A percentile compares a stretch with the other conserved stretches of the same genome.
These are phyloP conservation scores for Inga oerstediana DNA, from an alignment of 306 rosid genomes.

Conservation along the genomic window DNA sequence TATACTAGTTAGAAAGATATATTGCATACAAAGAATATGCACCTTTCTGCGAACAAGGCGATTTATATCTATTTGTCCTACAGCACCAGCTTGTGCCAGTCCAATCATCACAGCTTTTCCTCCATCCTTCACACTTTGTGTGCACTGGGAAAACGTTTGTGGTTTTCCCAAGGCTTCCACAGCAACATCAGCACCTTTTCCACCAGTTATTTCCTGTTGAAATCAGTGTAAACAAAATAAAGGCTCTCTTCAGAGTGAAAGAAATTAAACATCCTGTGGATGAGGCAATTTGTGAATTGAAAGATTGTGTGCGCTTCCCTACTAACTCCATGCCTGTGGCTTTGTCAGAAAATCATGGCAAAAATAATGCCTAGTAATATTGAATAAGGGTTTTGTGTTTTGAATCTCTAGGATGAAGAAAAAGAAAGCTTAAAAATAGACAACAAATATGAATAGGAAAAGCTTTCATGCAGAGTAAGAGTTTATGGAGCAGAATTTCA, in stretches of 20 bases:
- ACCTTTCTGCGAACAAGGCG: conserved; percentile 96
- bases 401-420: background rate
- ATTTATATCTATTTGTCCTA: conserved; percentile 90
- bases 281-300: conserved; percentile 1
- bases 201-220: conserved; percentile 89
- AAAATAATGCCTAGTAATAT: background rate
- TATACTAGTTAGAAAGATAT: background rate
- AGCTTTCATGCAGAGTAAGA: background rate
- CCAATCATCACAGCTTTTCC: conserved; percentile 98
- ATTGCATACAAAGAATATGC: conserved; percentile 1
- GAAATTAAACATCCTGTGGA: conserved; percentile 13
- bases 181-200: conserved; percentile 90
- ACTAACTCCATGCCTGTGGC: background rate
- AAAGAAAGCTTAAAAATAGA: background rate
- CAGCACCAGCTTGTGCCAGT: conserved; percentile 70
- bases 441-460: background rate
- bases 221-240: conserved; percentile 20
- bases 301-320: background rate
- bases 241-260: conserved; percentile 1
- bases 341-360: background rate
- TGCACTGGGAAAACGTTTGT: conserved; percentile 84
- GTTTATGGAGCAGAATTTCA: background rate
- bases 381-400: background rate
- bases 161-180: conserved; percentile 95
- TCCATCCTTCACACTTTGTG: conserved; percentile 86